Base-by-base conservation (phyloP, 129 eudicot genomes). In the Cynara cardunculus region DNA sequence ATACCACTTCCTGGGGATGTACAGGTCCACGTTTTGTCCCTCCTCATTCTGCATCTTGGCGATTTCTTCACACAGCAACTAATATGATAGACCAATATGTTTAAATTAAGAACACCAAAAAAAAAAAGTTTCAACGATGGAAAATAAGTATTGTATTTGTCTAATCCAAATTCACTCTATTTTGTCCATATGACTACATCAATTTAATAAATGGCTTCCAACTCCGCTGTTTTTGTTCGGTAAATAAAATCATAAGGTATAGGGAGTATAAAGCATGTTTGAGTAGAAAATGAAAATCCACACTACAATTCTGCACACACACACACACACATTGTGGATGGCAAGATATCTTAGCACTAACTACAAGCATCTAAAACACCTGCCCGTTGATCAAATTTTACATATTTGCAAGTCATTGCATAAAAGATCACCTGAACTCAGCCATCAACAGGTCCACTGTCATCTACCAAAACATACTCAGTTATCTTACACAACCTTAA, bases 1-100 rank as follows among this genome's bases (percentile, higher is more conserved):
- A 18, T 85, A 90, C 95, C 95, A 90, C 83, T 90, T 90, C 87
- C 95, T 86, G 18, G 95, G 95, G 84, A 90, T 90, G 75, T 90
- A 90, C 1, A 90, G 95, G 78, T 90, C 95, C 90, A 86, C 82
- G 80, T 88, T 88, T 25, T 88, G 89, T 19, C 95, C 95, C 72
- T 90, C 95, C 2, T 90, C 95, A 69, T 90, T 90, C 90, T 86
- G 90, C 95, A 90, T 90, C 83, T 88, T 88, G 82, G 74, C 78
- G 35, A 73, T 9, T 7, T 81, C 39, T 77, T 73, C 24, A 19
- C 21, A 79, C 24, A 64, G 65, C 65, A 56, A 56, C 25, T 56
- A 53, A 18, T 18, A 16, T 49, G 5, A 56, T n/a, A 56, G 8
- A 56, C n/a, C 65, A 56, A 56, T 5, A 56, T 4, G 24, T 56